phyloP scores from a whole-genome alignment of 2,329 filamentous ascomycete genomes.

The Paramyrothecium roridum region DNA sequence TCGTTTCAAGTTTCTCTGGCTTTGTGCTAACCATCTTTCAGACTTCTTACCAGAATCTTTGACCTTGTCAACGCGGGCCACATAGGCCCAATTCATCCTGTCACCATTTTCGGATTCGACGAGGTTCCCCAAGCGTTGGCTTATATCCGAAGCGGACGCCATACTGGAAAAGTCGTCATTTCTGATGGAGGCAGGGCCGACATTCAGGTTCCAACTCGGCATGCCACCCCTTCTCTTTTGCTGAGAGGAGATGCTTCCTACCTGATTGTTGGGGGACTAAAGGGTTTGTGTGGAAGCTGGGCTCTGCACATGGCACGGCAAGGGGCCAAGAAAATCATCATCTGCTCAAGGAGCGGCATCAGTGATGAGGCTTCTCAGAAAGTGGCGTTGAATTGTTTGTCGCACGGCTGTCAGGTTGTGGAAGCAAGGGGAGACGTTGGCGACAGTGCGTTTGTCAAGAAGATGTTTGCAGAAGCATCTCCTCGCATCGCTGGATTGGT shows the following conservation, averaged over 20 bases:
- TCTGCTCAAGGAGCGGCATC: slow-evolving; percentile 23
- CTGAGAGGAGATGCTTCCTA: slow-evolving; percentile 14
- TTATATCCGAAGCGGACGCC: slow-evolving; percentile 33
- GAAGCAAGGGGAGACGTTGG: slow-evolving; percentile 3
- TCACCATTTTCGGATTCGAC: slow-evolving; percentile 17
- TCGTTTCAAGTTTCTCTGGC: background rate
- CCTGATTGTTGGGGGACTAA: slow-evolving; percentile 33
- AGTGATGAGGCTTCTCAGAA: slow-evolving; percentile 20
- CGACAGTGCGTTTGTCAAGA: background rate
- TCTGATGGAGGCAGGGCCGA: slow-evolving; percentile 1
- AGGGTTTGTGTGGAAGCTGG: slow-evolving; percentile 29
- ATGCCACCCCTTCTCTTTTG: background rate
- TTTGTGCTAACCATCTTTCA: background rate
- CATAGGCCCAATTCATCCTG: slow-evolving; percentile 15
- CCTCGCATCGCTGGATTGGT: background rate
- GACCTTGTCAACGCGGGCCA: slow-evolving; percentile 11
- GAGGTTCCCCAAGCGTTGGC: slow-evolving; percentile 32
- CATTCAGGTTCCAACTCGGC: background rate
- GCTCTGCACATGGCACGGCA: slow-evolving; percentile 25
- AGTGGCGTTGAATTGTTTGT: background rate
- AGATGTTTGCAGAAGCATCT: background rate
- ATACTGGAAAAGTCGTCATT: slow-evolving; percentile 34
- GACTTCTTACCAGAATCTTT: slow-evolving; percentile 5
- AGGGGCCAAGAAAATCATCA: slow-evolving; percentile 28
- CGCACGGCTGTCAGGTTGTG: background rate